Percentiles rank a stretch among this genome's conserved stretches.
These are phyloP conservation scores for Helminthosporium solani DNA, from an alignment of 2,329 filamentous ascomycete genomes.

Conservation along the genomic window DNA sequence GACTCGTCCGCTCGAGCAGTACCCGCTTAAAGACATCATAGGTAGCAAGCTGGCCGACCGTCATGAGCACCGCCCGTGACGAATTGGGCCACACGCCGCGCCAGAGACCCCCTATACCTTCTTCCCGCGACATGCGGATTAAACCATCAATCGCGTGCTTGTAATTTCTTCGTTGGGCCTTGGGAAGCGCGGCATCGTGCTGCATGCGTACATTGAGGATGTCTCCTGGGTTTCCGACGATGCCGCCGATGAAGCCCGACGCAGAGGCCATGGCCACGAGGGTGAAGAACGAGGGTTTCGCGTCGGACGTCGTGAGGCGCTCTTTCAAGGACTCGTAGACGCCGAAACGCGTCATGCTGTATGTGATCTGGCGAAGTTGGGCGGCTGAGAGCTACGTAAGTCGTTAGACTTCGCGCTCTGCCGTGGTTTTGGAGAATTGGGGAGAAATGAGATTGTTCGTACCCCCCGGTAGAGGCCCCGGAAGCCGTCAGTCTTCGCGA, in stretches of 20 bases:
- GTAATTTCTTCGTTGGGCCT: slow-evolving; percentile 78
- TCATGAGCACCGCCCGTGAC: slow-evolving; percentile 82
- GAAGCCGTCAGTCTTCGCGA: slow-evolving; percentile 74
- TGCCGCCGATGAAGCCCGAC: slow-evolving; percentile 84
- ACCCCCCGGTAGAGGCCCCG: slow-evolving; percentile 82
- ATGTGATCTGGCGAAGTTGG: slow-evolving; percentile 86
- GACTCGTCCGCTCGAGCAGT: slow-evolving; percentile 64
- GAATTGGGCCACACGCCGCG: slow-evolving; percentile 83
- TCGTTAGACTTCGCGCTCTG: neutral
- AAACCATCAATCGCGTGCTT: slow-evolving; percentile 84
- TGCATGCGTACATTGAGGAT: slow-evolving; percentile 99
- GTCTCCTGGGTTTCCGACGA: slow-evolving; percentile 92
- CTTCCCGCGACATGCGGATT: slow-evolving; percentile 79
- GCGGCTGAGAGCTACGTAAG: slow-evolving; percentile 72
- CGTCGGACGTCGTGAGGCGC: slow-evolving; percentile 55
- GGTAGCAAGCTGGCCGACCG: slow-evolving; percentile 76
- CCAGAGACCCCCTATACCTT: slow-evolving; percentile 76
- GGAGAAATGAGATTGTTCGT: slow-evolving; percentile 29
- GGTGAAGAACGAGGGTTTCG: slow-evolving; percentile 67
- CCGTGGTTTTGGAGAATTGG: slow-evolving; percentile 1
- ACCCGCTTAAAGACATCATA: slow-evolving; percentile 80
- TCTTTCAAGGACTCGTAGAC: slow-evolving; percentile 93
- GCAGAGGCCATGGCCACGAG: slow-evolving; percentile 79
- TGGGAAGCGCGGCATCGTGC: slow-evolving; percentile 77
- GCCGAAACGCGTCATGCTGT: slow-evolving; percentile 94